These are phyloP conservation scores for Populus tomentosa DNA, from an alignment of 441 rosid genomes.

Conservation along the genomic window DNA sequence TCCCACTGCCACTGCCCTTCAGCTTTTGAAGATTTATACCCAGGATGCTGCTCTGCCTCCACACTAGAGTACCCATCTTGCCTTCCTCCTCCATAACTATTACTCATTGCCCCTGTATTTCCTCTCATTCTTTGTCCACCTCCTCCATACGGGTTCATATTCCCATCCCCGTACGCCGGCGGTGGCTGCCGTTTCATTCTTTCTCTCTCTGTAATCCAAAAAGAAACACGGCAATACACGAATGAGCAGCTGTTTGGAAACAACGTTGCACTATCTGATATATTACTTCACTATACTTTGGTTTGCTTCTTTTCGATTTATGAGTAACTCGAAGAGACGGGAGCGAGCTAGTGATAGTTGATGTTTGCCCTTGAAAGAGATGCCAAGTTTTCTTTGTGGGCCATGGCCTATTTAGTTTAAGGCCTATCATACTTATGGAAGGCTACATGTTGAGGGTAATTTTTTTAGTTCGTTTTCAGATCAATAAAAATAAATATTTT, in stretches of 20 bases:
- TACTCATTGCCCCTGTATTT: background rate
- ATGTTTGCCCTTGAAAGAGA: no score
- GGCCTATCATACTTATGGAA: no score
- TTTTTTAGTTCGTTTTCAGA: no score
- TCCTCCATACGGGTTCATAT: constrained; percentile 2
- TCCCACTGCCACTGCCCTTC: constrained; percentile 22
- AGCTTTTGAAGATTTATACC: constrained; percentile 3
- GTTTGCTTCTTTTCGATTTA: background rate
- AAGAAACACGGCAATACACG: no score
- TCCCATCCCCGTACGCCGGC: constrained; percentile 3
- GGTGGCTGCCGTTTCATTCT: constrained; percentile 11
- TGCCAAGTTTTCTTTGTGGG: no score
- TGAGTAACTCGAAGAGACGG: no score
- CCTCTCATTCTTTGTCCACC: background rate
- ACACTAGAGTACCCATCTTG: background rate
- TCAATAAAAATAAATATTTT: no score
- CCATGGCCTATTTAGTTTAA: no score
- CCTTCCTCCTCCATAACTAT: background rate
- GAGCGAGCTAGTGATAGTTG: no score
- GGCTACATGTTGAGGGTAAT: no score
- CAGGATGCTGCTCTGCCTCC: constrained; percentile 7
- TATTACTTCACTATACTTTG: background rate
- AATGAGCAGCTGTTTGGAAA: background rate
- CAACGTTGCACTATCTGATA: background rate
- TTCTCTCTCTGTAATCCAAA: background rate